Percentiles rank a stretch among this genome's conserved stretches.
Evolutionary conservation across 2,329 filamentous ascomycete species (phyloP).

Genomic region (Fusarium bulbicola): DNA sequence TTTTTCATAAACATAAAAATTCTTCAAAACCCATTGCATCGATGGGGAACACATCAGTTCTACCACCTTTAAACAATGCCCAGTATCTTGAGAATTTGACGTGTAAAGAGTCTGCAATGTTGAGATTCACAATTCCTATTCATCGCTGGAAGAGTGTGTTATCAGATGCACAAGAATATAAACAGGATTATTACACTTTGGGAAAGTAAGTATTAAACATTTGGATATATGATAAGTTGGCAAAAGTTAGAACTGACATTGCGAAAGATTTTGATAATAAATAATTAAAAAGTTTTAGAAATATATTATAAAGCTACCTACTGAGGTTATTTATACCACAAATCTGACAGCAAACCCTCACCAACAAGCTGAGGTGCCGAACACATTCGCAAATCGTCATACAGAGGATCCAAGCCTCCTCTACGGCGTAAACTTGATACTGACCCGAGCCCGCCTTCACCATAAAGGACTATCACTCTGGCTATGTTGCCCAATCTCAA

Average conservation of each 20-base stretch:
- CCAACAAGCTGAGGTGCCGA: too few species aligned
- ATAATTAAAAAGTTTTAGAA: neutral
- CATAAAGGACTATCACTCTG: too few species aligned
- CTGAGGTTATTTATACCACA: accelerated
- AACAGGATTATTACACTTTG: accelerated
- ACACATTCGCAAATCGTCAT: neutral
- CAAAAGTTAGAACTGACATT: accelerated
- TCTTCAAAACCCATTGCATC: accelerated
- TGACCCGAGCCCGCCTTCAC: too few species aligned
- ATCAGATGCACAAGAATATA: neutral
- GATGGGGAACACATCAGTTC: accelerated
- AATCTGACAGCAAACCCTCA: neutral
- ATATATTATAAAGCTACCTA: too few species aligned
- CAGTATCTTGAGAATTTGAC: neutral
- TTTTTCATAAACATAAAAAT: neutral
- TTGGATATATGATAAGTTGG: neutral
- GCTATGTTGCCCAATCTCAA: neutral
- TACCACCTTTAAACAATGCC: neutral
- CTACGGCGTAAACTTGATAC: too few species aligned
- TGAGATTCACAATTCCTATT: accelerated
- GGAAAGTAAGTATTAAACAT: neutral
- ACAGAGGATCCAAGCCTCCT: too few species aligned
- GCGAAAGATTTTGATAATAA: accelerated
- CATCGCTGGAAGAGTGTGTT: too few species aligned
- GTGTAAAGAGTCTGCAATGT: accelerated